Conservation (phyloP, 179 eudicot genomes). For the Kewa caespitosa region DNA sequence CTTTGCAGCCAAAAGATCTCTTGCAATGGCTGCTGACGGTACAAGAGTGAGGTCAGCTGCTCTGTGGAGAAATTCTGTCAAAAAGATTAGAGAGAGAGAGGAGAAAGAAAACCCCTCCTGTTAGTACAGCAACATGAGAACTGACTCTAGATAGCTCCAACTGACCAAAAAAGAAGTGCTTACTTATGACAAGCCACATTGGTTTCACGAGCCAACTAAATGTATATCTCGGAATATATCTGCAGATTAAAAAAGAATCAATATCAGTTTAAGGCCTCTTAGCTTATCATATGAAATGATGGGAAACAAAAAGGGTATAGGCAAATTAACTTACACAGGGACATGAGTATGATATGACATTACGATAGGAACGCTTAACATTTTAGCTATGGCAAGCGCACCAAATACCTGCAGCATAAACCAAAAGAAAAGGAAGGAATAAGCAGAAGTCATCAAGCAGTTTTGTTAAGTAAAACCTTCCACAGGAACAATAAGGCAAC, state of each 20-base stretch:
- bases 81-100: constrained; percentile 7
- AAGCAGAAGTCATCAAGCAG: neutral
- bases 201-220: constrained; percentile 95
- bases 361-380: constrained; percentile 78
- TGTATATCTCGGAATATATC: constrained; percentile 95
- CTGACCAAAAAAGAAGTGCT: constrained; percentile 12
- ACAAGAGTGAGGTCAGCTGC: constrained; percentile 94
- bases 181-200: constrained; percentile 83
- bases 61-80: constrained; percentile 85
- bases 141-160: neutral
- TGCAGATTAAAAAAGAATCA: constrained; percentile 30
- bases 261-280: neutral
- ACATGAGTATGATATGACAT: constrained; percentile 99
- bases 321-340: constrained; percentile 71
- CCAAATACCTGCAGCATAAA: constrained; percentile 91
- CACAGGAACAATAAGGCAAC: neutral
- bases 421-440: constrained; percentile 14
- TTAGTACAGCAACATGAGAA: neutral
- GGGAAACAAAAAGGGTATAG: neutral
- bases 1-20: constrained; percentile 76
- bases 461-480: neutral
- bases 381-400: constrained; percentile 82
- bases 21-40: constrained; percentile 91
- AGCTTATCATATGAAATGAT: neutral
- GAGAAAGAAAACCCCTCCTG: neutral